A percentile compares a stretch with the other conserved stretches of the same genome.
These are phyloP conservation scores for Hypocrella siamensis DNA, from an alignment of 2,329 filamentous ascomycete genomes.

Conservation along the genomic window DNA sequence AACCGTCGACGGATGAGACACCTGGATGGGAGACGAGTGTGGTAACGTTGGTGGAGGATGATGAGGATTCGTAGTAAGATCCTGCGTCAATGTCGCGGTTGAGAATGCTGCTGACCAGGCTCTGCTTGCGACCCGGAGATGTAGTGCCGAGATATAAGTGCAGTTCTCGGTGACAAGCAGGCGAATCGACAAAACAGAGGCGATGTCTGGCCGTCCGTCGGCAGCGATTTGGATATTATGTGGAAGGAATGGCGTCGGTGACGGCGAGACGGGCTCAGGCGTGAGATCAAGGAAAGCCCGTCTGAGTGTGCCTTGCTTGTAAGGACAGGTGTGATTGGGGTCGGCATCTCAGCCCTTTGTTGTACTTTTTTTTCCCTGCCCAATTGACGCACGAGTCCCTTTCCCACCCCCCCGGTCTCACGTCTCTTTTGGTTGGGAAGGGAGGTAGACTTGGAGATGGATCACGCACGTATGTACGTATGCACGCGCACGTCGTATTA, in stretches of 20 bases:
- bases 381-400: no score
- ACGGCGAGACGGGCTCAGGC: conserved; percentile 2
- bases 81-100: conserved; percentile 3
- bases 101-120: conserved; percentile 1
- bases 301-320: conserved; percentile 1
- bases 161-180: conserved; percentile 7
- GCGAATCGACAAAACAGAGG: no score
- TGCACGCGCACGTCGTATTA: no score
- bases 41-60: not conserved
- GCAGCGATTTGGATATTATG: not conserved
- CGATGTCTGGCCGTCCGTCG: not conserved
- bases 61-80: conserved; percentile 1
- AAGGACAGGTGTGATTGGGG: conserved; percentile 1
- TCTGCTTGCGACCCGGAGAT: not conserved
- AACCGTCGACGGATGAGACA: no score
- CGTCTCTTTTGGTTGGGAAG: no score
- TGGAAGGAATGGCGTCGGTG: not conserved
- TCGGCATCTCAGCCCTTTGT: not conserved
- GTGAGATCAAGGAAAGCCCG: conserved; percentile 3
- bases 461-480: no score
- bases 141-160: conserved; percentile 4
- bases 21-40: not conserved
- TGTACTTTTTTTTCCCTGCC: not conserved
- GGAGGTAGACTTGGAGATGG: no score
- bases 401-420: no score